Evolutionary conservation across 2,329 filamentous ascomycete genomes (phyloP), one percentile per base, ranked within the genome.

Genomic region (Pseudogymnoascus sp.): DNA sequence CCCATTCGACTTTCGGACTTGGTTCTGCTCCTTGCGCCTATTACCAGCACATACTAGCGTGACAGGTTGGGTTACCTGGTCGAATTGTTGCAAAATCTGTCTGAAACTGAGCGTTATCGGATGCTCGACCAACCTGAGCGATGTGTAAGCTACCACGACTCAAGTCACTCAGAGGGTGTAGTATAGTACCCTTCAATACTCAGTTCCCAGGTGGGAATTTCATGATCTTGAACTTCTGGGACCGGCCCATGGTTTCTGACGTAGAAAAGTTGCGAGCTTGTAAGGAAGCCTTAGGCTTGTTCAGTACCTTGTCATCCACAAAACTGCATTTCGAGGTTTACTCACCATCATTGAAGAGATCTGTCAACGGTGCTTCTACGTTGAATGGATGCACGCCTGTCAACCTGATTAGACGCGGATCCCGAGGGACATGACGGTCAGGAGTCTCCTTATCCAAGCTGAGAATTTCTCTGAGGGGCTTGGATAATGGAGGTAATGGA

Each of bases 301-400:
- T 56, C 10, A 56, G 29, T 56, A 56, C 26, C 29, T 19, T 6
- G 6, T 8, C 29, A 56, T 56, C 11, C 16, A 21, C 10, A 33
- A 31, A 56, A 14, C 16, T 16, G 3, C 10, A 56, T 14, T 56
- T 19, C 10, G 16, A 33, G 29, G 13, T 33, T 56, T 56, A 56
- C 50, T 16, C 50, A 56, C 50, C 50, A 56, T 56, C 79, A 53
- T 93, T 82, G 74, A 86, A 96, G 0, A 96, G 79, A 14, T 86
- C 85, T 62, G 85, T 90, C 7, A 97, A 77, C 0, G 93, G 92
- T 8, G 93, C 83, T 75, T 97, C 93, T 59, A 90, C 88, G 70
- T 97, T 97, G 79, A 96, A 96, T 0, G 93, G 93, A 74, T 96
- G 93, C 5, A 90, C 83, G 24, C 93, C 93, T 10, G 93, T 97